Conservation (phyloP, 768 basidiomycete genomes). For the Pisolithus microcarpus region DNA sequence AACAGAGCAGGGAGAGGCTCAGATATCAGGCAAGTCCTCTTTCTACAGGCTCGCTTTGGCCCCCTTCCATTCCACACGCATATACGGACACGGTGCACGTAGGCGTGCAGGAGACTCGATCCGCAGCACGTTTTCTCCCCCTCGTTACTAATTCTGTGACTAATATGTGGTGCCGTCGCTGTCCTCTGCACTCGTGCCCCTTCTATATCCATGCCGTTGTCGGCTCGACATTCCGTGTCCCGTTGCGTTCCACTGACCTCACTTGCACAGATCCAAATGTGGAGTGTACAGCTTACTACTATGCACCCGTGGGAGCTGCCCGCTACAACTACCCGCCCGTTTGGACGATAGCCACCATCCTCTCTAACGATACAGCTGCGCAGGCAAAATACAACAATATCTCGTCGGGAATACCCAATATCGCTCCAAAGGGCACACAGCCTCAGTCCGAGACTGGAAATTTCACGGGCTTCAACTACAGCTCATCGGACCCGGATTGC, state of each 20-base stretch:
- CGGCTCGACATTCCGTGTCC: too few relatives aligned
- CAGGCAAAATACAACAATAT: conserved; percentile 39
- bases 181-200: too few relatives aligned
- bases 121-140: too few relatives aligned
- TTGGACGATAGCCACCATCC: conserved; percentile 39
- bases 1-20: conserved; percentile 29
- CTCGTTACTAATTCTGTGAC: too few relatives aligned
- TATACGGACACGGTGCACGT: too few relatives aligned
- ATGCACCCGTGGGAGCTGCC: conserved; percentile 29
- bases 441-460: conserved; percentile 21
- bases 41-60: background rate
- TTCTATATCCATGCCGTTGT: too few relatives aligned
- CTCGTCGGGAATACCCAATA: conserved; percentile 38
- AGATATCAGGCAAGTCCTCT: conserved; percentile 28
- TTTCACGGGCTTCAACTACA: conserved; percentile 30
- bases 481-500: conserved; percentile 41
- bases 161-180: too few relatives aligned
- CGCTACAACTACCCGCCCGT: conserved; percentile 36
- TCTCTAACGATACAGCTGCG: conserved; percentile 38
- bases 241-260: background rate
- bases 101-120: too few relatives aligned
- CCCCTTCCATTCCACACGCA: background rate
- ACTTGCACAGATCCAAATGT: conserved; percentile 22
- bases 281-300: conserved; percentile 41
- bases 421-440: conserved; percentile 30